Percentiles rank a stretch among this genome's conserved stretches.
phyloP scores from a whole-genome alignment of 805 yeast species.

The Kluyveromyces nonfermentans region DNA sequence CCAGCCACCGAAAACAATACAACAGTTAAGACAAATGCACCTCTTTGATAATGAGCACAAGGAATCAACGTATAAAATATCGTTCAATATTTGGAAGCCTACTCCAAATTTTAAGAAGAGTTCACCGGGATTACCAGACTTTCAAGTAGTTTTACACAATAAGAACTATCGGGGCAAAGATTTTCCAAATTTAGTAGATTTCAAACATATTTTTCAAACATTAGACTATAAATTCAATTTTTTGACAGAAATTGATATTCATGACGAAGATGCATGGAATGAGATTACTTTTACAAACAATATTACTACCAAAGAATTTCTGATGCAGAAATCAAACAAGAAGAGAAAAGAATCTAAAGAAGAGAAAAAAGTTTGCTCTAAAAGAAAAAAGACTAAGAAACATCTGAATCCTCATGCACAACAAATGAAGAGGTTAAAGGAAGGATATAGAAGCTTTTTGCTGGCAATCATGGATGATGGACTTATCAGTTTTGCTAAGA shows the following conservation, averaged over 20 bases:
- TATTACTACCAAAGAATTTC: conserved; percentile 1
- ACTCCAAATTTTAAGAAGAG: conserved; percentile 58
- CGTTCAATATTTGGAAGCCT: conserved; percentile 82
- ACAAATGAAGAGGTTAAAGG: conserved; percentile 36
- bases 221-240: conserved; percentile 26
- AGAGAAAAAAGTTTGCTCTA: background rate
- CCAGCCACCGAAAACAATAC: conserved; percentile 9
- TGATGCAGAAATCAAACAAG: background rate
- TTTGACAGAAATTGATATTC: conserved; percentile 19
- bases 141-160: conserved; percentile 53
- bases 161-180: conserved; percentile 27
- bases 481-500: conserved; percentile 52
- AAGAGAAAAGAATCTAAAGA: background rate
- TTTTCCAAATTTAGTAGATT: conserved; percentile 40
- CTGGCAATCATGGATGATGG: conserved; percentile 72
- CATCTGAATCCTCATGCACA: conserved; percentile 14
- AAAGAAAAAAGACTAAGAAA: conserved; percentile 10
- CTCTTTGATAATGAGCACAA: background rate
- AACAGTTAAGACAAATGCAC: conserved; percentile 4
- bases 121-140: conserved; percentile 64
- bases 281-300: background rate
- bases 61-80: conserved; percentile 24
- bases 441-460: conserved; percentile 45
- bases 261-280: background rate
- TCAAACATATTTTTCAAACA: conserved; percentile 30